phyloP scores from a whole-genome alignment of 2,329 filamentous ascomycete genomes.

The Escovopsis sp. region DNA sequence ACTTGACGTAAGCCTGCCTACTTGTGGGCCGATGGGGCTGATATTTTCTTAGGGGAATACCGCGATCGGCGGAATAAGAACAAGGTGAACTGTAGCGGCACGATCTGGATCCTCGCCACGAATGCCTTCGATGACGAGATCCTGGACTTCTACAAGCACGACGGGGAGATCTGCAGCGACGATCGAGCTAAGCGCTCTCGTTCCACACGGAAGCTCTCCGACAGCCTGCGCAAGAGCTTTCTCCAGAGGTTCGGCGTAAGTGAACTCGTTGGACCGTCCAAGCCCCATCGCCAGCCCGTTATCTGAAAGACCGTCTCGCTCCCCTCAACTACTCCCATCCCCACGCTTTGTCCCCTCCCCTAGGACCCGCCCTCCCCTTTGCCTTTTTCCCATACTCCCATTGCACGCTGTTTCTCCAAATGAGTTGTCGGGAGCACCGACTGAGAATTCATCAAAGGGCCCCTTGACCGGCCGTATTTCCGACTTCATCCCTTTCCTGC shows the following conservation, averaged over 20 bases:
- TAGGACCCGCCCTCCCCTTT: background rate
- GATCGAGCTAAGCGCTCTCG: background rate
- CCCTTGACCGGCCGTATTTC: slow-evolving; percentile 4
- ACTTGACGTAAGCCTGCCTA: too few relatives aligned
- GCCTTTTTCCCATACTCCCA: background rate
- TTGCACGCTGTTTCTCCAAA: background rate
- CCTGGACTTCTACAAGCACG: slow-evolving; percentile 19
- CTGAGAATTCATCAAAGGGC: background rate
- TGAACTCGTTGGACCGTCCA: background rate
- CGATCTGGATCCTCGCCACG: slow-evolving; percentile 33
- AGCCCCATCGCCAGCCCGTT: too few relatives aligned
- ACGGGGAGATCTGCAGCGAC: background rate
- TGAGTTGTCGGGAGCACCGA: too few relatives aligned
- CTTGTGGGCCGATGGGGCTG: too few relatives aligned
- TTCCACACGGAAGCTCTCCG: background rate
- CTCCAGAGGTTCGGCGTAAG: slow-evolving; percentile 2
- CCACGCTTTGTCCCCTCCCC: background rate
- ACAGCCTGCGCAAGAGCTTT: slow-evolving; percentile 1
- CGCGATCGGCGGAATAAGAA: slow-evolving; percentile 20
- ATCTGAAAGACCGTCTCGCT: too few relatives aligned
- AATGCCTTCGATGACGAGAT: slow-evolving; percentile 26
- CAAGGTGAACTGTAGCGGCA: slow-evolving; percentile 25
- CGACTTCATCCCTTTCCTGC: slow-evolving; percentile 3
- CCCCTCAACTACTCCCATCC: too few relatives aligned
- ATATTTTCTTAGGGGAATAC: slow-evolving; percentile 15